Conservation (phyloP, 495 filamentous ascomycete species). For the Tuber umbilicatum region DNA sequence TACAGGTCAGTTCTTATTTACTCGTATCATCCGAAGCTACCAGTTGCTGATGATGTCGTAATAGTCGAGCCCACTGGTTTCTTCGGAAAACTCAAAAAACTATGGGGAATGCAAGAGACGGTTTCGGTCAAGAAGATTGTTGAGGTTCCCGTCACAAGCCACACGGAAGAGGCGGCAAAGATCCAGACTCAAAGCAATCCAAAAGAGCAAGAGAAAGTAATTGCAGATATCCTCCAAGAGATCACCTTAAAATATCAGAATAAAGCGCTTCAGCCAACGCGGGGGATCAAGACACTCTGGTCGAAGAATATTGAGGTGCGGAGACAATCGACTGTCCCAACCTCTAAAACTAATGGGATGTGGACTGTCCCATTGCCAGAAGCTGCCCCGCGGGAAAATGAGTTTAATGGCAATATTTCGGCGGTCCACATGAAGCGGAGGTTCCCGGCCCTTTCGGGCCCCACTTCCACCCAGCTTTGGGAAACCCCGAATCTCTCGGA, state of each 20-base stretch:
- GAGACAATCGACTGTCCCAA: not conserved
- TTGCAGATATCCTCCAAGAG: conserved; percentile 13
- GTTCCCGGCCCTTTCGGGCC: not conserved
- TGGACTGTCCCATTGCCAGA: not conserved
- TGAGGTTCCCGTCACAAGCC: not conserved
- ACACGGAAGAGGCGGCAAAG: not conserved
- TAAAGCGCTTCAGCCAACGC: conserved; percentile 12
- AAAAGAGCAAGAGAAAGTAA: not conserved
- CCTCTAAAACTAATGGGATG: not conserved
- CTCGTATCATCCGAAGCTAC: not conserved
- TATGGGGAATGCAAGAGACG: conserved; percentile 27
- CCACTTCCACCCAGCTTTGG: conserved; percentile 19
- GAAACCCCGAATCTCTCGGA: not conserved
- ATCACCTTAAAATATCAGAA: conserved; percentile 20
- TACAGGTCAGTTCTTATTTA: conserved; percentile 17
- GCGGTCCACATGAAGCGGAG: conserved; percentile 11
- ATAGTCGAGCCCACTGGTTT: conserved; percentile 27
- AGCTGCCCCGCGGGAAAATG: not conserved
- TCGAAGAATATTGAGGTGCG: not conserved
- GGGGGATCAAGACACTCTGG: conserved; percentile 10
- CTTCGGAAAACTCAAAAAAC: conserved; percentile 31
- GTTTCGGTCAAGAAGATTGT: not conserved
- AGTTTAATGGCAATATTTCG: conserved; percentile 9
- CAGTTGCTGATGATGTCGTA: conserved; percentile 8
- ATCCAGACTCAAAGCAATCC: not conserved